A percentile compares a stretch with the other conserved stretches of the same genome.
Conservation (phyloP, 805 yeast genomes). For the Candida multigemmis region DNA sequence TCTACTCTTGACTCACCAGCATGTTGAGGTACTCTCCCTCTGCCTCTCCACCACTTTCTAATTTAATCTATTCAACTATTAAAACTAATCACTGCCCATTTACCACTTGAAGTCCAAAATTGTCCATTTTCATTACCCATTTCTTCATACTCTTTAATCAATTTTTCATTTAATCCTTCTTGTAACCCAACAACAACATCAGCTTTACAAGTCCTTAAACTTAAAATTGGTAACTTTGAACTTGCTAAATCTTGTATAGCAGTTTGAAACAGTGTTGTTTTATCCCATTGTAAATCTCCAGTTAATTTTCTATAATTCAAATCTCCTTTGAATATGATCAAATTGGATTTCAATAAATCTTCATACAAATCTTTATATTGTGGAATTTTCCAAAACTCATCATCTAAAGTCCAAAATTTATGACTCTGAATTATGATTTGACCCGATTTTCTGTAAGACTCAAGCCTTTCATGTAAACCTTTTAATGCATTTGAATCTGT, state of each 20-base stretch:
- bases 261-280: slow-evolving; percentile 60
- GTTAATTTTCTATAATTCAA: slow-evolving; percentile 90
- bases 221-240: slow-evolving; percentile 55
- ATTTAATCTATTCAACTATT: too few relatives aligned
- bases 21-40: too few relatives aligned
- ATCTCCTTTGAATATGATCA: slow-evolving; percentile 89
- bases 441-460: slow-evolving; percentile 9
- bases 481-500: slow-evolving; percentile 12
- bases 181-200: slow-evolving; percentile 87
- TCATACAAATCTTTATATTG: slow-evolving; percentile 56
- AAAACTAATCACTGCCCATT: slow-evolving; percentile 74
- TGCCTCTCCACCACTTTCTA: too few relatives aligned
- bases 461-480: slow-evolving; percentile 11
- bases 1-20: too few relatives aligned
- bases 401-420: slow-evolving; percentile 80
- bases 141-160: slow-evolving; percentile 50
- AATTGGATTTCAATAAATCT: slow-evolving; percentile 52
- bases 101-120: slow-evolving; percentile 83
- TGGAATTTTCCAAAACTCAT: slow-evolving; percentile 68
- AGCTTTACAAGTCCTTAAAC: slow-evolving; percentile 91
- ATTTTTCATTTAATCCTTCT: slow-evolving; percentile 61
- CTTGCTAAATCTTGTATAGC: slow-evolving; percentile 66
- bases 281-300: slow-evolving; percentile 84
- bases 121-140: slow-evolving; percentile 56
- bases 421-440: slow-evolving; percentile 32